Conservation (phyloP, 352 stramenopile species). For the Globisporangium nagaii region DNA sequence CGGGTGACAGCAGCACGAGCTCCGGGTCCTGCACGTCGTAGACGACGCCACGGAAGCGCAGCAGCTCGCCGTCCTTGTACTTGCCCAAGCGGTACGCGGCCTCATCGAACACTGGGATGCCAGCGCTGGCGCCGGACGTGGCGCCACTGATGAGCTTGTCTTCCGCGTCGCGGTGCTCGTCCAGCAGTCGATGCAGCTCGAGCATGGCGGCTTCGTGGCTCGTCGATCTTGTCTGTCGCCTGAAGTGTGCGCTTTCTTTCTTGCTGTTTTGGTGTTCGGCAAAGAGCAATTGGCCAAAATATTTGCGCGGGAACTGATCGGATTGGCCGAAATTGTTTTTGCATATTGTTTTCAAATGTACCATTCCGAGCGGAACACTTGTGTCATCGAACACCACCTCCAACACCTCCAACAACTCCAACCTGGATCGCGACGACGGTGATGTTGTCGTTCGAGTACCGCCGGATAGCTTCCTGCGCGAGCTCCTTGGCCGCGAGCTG, state of each 20-base stretch:
- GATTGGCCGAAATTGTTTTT: too few relatives aligned
- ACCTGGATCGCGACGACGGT: conserved; percentile 40
- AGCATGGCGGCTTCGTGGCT: conserved; percentile 9
- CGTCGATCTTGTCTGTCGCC: not conserved
- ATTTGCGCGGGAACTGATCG: not conserved
- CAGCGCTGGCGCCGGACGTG: not conserved
- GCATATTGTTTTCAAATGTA: too few relatives aligned
- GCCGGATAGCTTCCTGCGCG: conserved; percentile 62
- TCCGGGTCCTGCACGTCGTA: conserved; percentile 70
- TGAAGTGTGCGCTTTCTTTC: not conserved
- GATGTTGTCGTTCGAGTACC: conserved; percentile 81
- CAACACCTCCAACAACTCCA: conserved; percentile 13
- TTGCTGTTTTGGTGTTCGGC: conserved; percentile 1
- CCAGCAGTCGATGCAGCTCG: conserved; percentile 7
- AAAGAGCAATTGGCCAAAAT: not conserved
- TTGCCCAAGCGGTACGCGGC: conserved; percentile 29
- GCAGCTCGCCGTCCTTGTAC: conserved; percentile 49
- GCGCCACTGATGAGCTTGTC: not conserved
- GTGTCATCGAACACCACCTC: not conserved
- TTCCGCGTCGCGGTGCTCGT: conserved; percentile 6
- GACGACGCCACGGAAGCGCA: conserved; percentile 68
- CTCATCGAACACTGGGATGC: conserved; percentile 44
- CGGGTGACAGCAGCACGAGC: conserved; percentile 36
- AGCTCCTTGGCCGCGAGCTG: conserved; percentile 63
- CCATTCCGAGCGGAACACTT: not conserved